Evolutionary conservation across 1,139 yeast species (phyloP), one percentile per base, ranked within the genome.

Genomic region (Hemisphaericaspora subhashii): DNA sequence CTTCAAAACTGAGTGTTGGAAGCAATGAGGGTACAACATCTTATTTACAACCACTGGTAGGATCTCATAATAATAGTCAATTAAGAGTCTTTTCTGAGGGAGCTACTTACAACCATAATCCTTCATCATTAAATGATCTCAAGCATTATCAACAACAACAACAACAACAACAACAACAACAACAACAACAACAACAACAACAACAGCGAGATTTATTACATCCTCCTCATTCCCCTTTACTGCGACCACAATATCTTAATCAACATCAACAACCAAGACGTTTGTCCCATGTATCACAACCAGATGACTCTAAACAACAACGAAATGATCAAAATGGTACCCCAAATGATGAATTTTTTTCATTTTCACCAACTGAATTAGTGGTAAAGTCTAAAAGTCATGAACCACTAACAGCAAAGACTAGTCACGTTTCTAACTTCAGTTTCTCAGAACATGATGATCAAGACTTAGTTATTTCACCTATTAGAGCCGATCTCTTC

Each of bases 401-500:
- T 5, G 32, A 29, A 8, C 23, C 17, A 18, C 8, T n/a, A 17
- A n/a, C 9, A 12, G 18, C 9, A 6, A 16, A 12, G 10, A 13
- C 11, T 16, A 15, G 9, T 6, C 18, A 27, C n/a, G 14, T 11
- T 17, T 17, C 23, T 6, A 37, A 33, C 17, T 42, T 42, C 21
- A 38, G 42, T 11, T 42, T 42, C 23, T 40, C 45, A 3, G 43
- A 42, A 12, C 58, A 56, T 7, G 59, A 62, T 32, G 62, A 57
- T 37, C 58, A 51, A 26, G 60, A 57, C 32, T 53, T 62, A 28
- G 47, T 50, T 21, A 50, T 54, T 7, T 53, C 62, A 6, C 61
- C 62, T 1, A 37, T 44, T 5, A 36, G 38, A 18, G 40, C 45
- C 1, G 45, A 40, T 31, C 29, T 36, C 4, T 38, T 40, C 13